phyloP scores from a whole-genome alignment of 2,329 filamentous ascomycete genomes.

The Ilyonectria destructans region DNA sequence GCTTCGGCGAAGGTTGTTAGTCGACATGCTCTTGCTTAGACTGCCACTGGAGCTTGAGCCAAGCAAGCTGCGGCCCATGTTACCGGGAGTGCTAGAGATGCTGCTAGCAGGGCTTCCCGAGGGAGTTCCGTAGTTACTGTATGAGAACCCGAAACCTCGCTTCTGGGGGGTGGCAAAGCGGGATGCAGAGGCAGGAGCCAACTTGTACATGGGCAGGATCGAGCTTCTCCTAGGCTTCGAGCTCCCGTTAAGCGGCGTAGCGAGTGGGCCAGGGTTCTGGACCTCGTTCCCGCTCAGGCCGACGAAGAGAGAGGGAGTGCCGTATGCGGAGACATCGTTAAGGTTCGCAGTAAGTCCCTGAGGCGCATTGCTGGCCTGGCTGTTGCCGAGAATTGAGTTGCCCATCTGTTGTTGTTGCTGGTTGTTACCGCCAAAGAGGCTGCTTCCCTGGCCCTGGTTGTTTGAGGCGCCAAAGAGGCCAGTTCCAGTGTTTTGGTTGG shows the following conservation, averaged over 20 bases:
- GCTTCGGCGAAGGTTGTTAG: conserved; percentile 86
- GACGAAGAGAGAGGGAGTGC: conserved; percentile 88
- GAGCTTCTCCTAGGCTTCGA: conserved; percentile 83
- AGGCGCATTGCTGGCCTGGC: conserved; percentile 66
- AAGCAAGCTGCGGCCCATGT: conserved; percentile 76
- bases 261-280: conserved; percentile 88
- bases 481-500: conserved; percentile 62
- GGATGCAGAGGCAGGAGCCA: conserved; percentile 85
- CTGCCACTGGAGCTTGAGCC: conserved; percentile 79
- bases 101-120: conserved; percentile 77
- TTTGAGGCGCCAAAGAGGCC: conserved; percentile 70
- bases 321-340: conserved; percentile 89
- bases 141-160: conserved; percentile 91
- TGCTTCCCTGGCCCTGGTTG: conserved; percentile 61
- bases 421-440: conserved; percentile 64
- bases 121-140: conserved; percentile 92
- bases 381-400: conserved; percentile 73
- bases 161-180: conserved; percentile 89
- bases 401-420: conserved; percentile 68
- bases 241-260: conserved; percentile 87
- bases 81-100: conserved; percentile 77
- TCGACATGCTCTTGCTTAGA: conserved; percentile 90
- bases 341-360: conserved; percentile 84
- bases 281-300: conserved; percentile 76
- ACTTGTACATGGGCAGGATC: conserved; percentile 88